These are phyloP conservation scores for Spathaspora sp. DNA, from an alignment of 1,139 yeast genomes.

Conservation along the genomic window DNA sequence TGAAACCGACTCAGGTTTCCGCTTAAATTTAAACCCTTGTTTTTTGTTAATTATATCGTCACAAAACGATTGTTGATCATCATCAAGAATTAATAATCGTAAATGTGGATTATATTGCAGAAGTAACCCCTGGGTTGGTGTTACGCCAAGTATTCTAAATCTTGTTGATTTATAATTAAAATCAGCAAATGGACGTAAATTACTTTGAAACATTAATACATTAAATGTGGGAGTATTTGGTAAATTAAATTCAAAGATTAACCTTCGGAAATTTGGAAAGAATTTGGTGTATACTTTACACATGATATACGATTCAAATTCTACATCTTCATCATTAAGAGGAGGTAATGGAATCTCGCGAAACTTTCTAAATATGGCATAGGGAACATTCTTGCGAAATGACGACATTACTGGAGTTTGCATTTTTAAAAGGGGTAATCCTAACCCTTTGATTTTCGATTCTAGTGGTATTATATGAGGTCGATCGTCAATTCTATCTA, in stretches of 20 bases:
- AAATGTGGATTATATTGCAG: constrained; percentile 34
- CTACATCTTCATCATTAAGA: constrained; percentile 15
- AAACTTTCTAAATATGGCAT: constrained; percentile 31
- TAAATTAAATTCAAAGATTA: constrained; percentile 21
- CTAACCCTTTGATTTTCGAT: constrained; percentile 32
- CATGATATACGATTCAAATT: constrained; percentile 33
- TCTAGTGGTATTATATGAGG: constrained; percentile 35
- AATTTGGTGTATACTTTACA: constrained; percentile 35
- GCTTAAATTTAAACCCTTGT: constrained; percentile 24
- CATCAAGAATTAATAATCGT: constrained; percentile 36
- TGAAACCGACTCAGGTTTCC: neutral
- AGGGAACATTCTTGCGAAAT: constrained; percentile 39
- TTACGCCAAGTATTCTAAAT: constrained; percentile 41
- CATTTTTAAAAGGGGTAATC: constrained; percentile 40
- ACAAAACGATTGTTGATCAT: constrained; percentile 34
- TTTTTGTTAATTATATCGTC: constrained; percentile 35
- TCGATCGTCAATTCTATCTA: constrained; percentile 26
- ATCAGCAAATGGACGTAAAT: constrained; percentile 41
- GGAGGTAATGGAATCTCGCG: constrained; percentile 34
- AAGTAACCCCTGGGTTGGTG: constrained; percentile 31
- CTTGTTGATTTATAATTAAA: constrained; percentile 38
- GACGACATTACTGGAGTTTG: constrained; percentile 37
- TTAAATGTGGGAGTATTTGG: constrained; percentile 17
- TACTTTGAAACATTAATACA: constrained; percentile 35
- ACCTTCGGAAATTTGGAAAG: constrained; percentile 29